A percentile compares a stretch with the other conserved stretches of the same genome.
Conservation (phyloP, 2,329 filamentous ascomycete species). For the Neopestalotiopsis rosae region DNA sequence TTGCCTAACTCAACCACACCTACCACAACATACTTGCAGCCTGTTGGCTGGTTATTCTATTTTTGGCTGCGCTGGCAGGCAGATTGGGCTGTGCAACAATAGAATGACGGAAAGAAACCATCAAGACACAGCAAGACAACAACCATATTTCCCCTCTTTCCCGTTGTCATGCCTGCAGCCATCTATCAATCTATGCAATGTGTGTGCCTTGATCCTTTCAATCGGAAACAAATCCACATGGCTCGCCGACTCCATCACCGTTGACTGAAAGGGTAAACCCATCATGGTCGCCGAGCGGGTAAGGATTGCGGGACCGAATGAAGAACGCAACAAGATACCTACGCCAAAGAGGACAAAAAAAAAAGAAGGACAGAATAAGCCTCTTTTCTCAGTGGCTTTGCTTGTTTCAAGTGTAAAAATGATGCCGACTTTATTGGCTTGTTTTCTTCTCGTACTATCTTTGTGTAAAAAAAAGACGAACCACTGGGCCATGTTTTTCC, state of each 20-base stretch:
- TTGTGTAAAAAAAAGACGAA: not conserved
- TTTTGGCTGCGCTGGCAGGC: not conserved
- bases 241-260: not conserved
- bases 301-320: not conserved
- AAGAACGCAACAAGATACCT: not conserved
- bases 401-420: constrained; percentile 7
- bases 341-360: not conserved
- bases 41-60: not conserved
- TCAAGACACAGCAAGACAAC: not conserved
- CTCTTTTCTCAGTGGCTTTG: constrained; percentile 1
- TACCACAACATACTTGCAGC: not conserved
- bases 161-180: not conserved
- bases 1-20: not conserved
- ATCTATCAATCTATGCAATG: not conserved
- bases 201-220: not conserved
- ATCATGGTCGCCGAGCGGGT: not conserved
- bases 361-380: not conserved
- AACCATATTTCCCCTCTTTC: not conserved
- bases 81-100: not conserved
- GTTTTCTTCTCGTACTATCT: not conserved
- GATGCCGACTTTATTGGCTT: not conserved
- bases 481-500: not conserved
- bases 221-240: constrained; percentile 1
- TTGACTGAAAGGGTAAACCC: not conserved
- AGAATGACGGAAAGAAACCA: not conserved